Evolutionary conservation across 1,284 basidiomycete species (phyloP).

Genomic region (Sporisorium exsertum): DNA sequence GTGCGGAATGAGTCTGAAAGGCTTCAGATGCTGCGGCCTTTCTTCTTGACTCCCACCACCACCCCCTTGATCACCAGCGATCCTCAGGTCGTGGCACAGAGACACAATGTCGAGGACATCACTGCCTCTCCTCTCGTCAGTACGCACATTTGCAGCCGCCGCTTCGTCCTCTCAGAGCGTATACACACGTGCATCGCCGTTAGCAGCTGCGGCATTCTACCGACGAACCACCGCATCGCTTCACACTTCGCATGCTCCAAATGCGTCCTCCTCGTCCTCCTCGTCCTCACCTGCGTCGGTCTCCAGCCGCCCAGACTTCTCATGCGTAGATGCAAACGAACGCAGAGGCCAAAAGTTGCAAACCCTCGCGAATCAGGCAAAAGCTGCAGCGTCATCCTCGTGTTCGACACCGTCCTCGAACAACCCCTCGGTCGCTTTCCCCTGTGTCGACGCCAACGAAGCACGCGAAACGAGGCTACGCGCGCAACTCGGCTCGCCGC

Average conservation of each 20-base stretch:
- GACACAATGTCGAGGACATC: slow-evolving; percentile 26
- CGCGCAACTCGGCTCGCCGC: slow-evolving; percentile 29
- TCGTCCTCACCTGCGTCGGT: too few relatives aligned
- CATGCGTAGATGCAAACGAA: slow-evolving; percentile 67
- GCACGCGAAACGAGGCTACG: slow-evolving; percentile 55
- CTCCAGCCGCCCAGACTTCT: slow-evolving; percentile 45
- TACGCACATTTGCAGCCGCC: slow-evolving; percentile 3
- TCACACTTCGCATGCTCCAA: not conserved
- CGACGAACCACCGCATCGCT: slow-evolving; percentile 1
- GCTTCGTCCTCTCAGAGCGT: not conserved
- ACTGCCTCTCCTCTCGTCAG: slow-evolving; percentile 11
- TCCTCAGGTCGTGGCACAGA: not conserved
- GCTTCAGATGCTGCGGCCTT: not conserved
- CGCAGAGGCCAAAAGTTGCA: slow-evolving; percentile 49
- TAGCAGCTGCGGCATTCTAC: not conserved
- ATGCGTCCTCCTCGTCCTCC: slow-evolving; percentile 5
- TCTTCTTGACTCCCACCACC: not conserved
- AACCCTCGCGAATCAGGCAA: slow-evolving; percentile 29
- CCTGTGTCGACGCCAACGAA: slow-evolving; percentile 68
- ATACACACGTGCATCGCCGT: not conserved
- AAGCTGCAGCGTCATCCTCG: not conserved
- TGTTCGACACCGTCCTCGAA: slow-evolving; percentile 22
- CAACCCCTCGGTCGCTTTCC: slow-evolving; percentile 52
- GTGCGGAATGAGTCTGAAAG: not conserved
- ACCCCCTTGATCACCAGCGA: not conserved